Evolutionary conservation across 2,329 filamentous ascomycete genomes (phyloP), one percentile per base, ranked within the genome.

Genomic region (Penicillium sp.): DNA sequence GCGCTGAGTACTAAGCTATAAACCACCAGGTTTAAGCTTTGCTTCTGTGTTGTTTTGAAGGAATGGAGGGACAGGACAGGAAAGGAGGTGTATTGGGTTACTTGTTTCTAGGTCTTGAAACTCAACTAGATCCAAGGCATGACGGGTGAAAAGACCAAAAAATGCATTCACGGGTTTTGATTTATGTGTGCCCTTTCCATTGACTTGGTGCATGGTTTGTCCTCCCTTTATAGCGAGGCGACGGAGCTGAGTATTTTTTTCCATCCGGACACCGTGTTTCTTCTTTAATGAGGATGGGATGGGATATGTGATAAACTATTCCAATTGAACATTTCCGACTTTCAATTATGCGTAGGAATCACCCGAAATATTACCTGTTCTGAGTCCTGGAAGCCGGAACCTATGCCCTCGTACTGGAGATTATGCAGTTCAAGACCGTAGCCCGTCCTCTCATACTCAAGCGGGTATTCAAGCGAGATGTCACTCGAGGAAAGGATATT

Each of bases 1-100:
- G 84, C 75, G 80, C 83, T 75, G 93, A 96, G 78, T 96, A 90
- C 83, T 96, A 95, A 84, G 84, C 74, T 65, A 33, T 63, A 22
- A 41, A 41, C 19, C n/a, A 41, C n/a, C 19, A 41, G 39, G 22
- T 41, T 41, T 19, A 14, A 41, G 62, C 61, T 61, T 65, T 66
- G 57, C 53, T 61, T 53, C 29, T 53, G 39, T 59, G 60, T 64
- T 66, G 63, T 57, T 61, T 53, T 60, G 56, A 54, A 55, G 52
- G 55, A 41, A 41, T 14, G 50, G 59, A 58, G 59, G 61, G 61
- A 59, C 60, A 60, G 58, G 60, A 61, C 39, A 62, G 60, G 59
- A 60, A 63, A 55, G 55, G 63, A 63, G 63, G 61, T 66, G 63
- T 62, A 62, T 63, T 58, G 58, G 62, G 58, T 68, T 63, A 55